A percentile compares a stretch with the other conserved stretches of the same genome.
phyloP scores from a whole-genome alignment of 2,329 filamentous ascomycete species.

The Ploettnerulaceae sp. region DNA sequence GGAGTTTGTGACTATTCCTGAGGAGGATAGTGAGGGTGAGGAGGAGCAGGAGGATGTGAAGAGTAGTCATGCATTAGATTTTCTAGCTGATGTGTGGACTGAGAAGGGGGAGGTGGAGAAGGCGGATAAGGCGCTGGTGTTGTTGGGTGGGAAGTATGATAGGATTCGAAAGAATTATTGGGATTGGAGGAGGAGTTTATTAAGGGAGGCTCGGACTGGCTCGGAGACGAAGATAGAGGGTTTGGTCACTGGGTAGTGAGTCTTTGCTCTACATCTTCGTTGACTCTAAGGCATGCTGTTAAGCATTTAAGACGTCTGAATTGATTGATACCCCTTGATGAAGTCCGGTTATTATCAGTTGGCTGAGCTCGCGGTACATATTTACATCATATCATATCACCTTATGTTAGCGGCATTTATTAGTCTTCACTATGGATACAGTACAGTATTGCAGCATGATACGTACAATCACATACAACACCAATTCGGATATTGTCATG shows the following conservation, averaged over 20 bases:
- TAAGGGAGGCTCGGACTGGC: conserved; percentile 10
- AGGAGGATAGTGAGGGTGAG: conserved; percentile 36
- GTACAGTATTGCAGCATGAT: too few species aligned
- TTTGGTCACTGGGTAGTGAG: neutral
- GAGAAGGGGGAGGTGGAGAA: conserved; percentile 53
- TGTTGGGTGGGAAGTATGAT: conserved; percentile 83
- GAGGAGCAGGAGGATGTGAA: conserved; percentile 47
- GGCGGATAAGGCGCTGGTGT: conserved; percentile 64
- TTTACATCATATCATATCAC: too few species aligned
- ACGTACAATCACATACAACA: too few species aligned
- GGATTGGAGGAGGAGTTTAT: conserved; percentile 58
- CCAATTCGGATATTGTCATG: too few species aligned
- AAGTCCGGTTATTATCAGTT: too few species aligned
- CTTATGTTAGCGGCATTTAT: too few species aligned
- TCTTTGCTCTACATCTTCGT: too few species aligned
- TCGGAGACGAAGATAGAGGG: neutral
- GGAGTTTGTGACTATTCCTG: conserved; percentile 45
- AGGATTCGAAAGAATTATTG: conserved; percentile 89
- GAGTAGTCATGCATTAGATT: conserved; percentile 65
- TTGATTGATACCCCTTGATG: too few species aligned
- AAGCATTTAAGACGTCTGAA: too few species aligned
- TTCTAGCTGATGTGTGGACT: conserved; percentile 61
- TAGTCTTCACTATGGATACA: too few species aligned
- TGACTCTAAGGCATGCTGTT: too few species aligned
- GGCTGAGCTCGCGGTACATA: too few species aligned